Conservation (phyloP, 2,329 filamentous ascomycete species). For the Arachnopeziza araneosa region DNA sequence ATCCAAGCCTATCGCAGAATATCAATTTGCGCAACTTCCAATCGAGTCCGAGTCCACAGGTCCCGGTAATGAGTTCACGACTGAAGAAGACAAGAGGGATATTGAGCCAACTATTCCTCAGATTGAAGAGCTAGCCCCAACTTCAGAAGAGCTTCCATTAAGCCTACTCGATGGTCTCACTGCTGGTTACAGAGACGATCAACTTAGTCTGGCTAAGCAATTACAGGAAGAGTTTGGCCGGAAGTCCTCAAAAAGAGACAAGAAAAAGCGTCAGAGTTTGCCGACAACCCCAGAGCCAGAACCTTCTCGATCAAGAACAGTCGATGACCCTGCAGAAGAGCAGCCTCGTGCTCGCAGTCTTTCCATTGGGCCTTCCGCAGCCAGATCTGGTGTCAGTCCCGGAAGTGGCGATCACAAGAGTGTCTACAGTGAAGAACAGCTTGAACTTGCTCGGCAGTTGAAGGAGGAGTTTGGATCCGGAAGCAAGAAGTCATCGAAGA, state of each 20-base stretch:
- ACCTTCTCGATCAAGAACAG: constrained; percentile 17
- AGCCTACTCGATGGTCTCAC: constrained; percentile 16
- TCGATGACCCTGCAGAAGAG: constrained; percentile 14
- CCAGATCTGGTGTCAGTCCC: constrained; percentile 5
- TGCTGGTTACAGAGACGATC: constrained; percentile 23
- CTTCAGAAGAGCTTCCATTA: neutral
- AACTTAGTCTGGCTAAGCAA: constrained; percentile 25
- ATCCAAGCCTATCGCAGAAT: too few relatives aligned
- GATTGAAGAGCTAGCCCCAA: neutral
- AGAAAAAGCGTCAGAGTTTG: constrained; percentile 32
- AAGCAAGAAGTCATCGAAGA: constrained; percentile 24
- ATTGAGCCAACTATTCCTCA: neutral
- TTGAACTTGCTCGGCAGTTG: constrained; percentile 25
- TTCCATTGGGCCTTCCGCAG: constrained; percentile 18
- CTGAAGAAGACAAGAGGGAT: neutral
- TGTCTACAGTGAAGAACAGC: constrained; percentile 24
- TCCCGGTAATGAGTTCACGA: neutral
- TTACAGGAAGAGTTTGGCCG: constrained; percentile 23
- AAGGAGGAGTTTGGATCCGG: constrained; percentile 22
- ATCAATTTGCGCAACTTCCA: too few relatives aligned
- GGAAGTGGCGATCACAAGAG: constrained; percentile 12
- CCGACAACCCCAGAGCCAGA: constrained; percentile 20
- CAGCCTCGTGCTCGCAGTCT: constrained; percentile 24
- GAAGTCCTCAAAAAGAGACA: constrained; percentile 36
- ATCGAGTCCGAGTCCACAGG: neutral